Evolutionary conservation across 2,329 filamentous ascomycete genomes (phyloP).

Genomic region (Botrytis byssoidea): DNA sequence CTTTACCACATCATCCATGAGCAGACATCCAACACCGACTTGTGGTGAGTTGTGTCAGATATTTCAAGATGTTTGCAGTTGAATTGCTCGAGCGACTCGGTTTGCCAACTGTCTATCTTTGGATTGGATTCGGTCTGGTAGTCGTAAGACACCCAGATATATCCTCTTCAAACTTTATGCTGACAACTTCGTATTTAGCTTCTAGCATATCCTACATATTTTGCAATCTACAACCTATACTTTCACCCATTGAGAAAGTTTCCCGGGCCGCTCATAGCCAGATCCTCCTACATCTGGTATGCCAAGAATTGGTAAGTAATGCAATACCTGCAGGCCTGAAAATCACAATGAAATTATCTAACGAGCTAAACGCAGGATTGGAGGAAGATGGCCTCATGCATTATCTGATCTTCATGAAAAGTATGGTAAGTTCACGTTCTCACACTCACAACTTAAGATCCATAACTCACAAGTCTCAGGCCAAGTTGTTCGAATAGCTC

Average conservation of each 20-base stretch:
- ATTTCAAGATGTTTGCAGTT: neutral
- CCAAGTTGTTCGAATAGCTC: neutral
- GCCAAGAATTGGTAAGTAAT: conserved; percentile 10
- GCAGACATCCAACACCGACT: neutral
- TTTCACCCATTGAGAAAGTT: conserved; percentile 20
- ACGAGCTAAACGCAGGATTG: neutral
- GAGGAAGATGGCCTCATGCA: conserved; percentile 7
- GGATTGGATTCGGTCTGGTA: neutral
- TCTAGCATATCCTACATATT: conserved; percentile 7
- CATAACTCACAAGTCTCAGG: neutral
- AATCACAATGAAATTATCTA: neutral
- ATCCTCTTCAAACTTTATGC: rapidly evolving
- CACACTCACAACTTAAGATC: neutral
- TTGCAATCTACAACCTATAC: conserved; percentile 17
- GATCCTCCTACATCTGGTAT: conserved; percentile 17
- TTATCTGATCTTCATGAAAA: conserved; percentile 4
- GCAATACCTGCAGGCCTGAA: neutral
- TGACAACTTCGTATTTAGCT: neutral
- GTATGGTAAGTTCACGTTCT: neutral
- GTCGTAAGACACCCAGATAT: neutral
- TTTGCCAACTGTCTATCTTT: neutral
- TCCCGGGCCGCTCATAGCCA: conserved; percentile 13
- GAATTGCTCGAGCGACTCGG: neutral
- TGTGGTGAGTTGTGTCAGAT: neutral
- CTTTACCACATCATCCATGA: neutral